These are phyloP conservation scores for Bryum argenteum DNA, from an alignment of 225 moss, liverwort and hornwort genomes.

Conservation along the genomic window DNA sequence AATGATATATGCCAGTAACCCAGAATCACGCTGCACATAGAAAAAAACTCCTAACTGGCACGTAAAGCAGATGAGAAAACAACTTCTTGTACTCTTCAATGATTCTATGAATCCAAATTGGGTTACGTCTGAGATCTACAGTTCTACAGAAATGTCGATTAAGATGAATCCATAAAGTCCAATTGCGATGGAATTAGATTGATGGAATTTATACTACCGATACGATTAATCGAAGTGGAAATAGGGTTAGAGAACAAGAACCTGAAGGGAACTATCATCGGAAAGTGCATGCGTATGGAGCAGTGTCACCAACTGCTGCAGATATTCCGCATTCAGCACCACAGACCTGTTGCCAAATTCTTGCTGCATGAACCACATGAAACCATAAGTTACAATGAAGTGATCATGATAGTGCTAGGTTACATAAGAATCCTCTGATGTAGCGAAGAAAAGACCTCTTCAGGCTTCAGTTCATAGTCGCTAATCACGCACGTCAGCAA, in stretches of 20 bases:
- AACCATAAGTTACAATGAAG: not conserved
- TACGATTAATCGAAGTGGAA: not conserved
- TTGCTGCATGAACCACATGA: constrained; percentile 60
- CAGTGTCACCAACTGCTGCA: constrained; percentile 77
- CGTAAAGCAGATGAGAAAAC: not conserved
- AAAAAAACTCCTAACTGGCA: constrained; percentile 8
- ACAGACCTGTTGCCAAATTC: constrained; percentile 79
- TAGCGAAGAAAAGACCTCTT: constrained; percentile 1
- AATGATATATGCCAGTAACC: not conserved
- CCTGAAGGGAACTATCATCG: constrained; percentile 72
- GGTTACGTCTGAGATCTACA: not conserved
- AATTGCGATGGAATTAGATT: too few relatives aligned
- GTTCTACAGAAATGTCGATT: too few relatives aligned
- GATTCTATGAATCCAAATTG: not conserved
- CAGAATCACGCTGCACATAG: not conserved
- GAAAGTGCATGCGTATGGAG: constrained; percentile 62
- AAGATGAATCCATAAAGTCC: too few relatives aligned
- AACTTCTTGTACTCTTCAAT: too few relatives aligned
- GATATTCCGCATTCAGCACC: constrained; percentile 76
- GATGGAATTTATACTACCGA: too few relatives aligned
- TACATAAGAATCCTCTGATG: not conserved
- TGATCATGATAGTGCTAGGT: not conserved
- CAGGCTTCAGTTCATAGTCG: not conserved
- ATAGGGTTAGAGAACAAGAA: constrained; percentile 20
- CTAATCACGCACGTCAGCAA: constrained; percentile 1